Evolutionary conservation across 305 asterid species (phyloP).

Genomic region (Ruellia speciosa): DNA sequence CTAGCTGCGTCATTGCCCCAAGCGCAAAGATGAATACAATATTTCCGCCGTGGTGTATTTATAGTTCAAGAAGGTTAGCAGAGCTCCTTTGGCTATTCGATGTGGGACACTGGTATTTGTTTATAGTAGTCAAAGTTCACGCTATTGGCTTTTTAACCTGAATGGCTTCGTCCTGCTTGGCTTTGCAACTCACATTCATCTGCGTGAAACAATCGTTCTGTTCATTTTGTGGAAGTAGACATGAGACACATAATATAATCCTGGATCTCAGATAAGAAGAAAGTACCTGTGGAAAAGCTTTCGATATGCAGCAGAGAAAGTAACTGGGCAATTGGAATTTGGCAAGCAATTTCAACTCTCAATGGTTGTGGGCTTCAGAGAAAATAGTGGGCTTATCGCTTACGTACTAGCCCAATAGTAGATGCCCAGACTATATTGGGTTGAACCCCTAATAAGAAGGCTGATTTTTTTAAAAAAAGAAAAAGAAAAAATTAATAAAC

Average conservation of each 20-base stretch:
- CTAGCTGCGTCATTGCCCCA: constrained; percentile 69
- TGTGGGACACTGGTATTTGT: not conserved
- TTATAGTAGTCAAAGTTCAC: no score
- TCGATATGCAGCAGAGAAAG: not conserved
- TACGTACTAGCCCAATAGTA: not conserved
- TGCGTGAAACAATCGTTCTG: not conserved
- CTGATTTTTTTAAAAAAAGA: no score
- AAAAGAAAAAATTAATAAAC: no score
- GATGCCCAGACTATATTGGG: no score
- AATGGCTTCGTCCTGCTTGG: no score
- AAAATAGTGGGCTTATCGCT: not conserved
- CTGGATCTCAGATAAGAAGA: not conserved
- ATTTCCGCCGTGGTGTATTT: not conserved
- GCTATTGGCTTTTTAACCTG: no score
- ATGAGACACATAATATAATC: no score
- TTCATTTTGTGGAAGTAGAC: not conserved
- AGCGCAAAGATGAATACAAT: constrained; percentile 31
- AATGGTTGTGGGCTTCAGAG: no score
- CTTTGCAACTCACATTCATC: not conserved
- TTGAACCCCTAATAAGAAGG: no score
- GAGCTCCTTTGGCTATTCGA: not conserved
- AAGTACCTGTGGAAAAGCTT: not conserved
- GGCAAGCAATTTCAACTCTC: not conserved
- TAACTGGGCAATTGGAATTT: no score
- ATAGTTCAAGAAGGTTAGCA: not conserved